Base-by-base conservation (phyloP, 2,329 filamentous ascomycete genomes). In the Diaporthe ilicicola region DNA sequence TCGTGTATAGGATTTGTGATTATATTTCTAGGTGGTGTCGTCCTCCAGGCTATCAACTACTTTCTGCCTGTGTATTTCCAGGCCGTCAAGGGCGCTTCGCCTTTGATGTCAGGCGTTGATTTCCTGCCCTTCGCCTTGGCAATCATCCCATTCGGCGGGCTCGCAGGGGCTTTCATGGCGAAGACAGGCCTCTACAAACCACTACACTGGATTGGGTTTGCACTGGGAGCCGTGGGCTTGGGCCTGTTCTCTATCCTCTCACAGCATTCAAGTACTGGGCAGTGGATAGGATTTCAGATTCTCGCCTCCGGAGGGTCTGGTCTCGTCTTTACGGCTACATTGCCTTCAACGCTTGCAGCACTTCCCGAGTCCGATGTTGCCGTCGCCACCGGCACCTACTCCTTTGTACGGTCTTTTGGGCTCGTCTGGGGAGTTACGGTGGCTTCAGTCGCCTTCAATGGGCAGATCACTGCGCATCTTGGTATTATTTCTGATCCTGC, bases 401-500 rank as follows among this genome's bases (percentile, higher is more conserved):
- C 77, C 0, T 87, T 86, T 64, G 77, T 84, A 56, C 80, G 84
- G 9, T 80, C 77, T 13, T 81, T 86, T 9, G 85, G 85, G 0
- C 74, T 78, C 10, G 81, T 84, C 4, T 81, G 85, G 73, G 84
- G 85, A 6, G 80, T 86, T 1, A 79, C 83, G 0, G 79, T 87
- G 7, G 81, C 82, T 0, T 79, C 79, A 0, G 75, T 79, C 1
- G 78, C 85, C 27, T 85, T 85, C 74, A 77, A 74, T 70, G 77
- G 71, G 70, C 73, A 74, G 4, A 12, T 29, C 7, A 72, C 72
- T 50, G 72, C 69, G 2, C 54, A 73, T 44, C 66, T 72, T 10
- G 9, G n/a, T 8, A 10, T 15, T 2, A 12, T 61, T 12, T 1
- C 34, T n/a, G 24, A 42, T 10, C 6, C n/a, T 6, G n/a, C 7